These are phyloP conservation scores for Oryza brachyantha DNA, from an alignment of 176 grass and related monocot genomes.

Conservation along the genomic window DNA sequence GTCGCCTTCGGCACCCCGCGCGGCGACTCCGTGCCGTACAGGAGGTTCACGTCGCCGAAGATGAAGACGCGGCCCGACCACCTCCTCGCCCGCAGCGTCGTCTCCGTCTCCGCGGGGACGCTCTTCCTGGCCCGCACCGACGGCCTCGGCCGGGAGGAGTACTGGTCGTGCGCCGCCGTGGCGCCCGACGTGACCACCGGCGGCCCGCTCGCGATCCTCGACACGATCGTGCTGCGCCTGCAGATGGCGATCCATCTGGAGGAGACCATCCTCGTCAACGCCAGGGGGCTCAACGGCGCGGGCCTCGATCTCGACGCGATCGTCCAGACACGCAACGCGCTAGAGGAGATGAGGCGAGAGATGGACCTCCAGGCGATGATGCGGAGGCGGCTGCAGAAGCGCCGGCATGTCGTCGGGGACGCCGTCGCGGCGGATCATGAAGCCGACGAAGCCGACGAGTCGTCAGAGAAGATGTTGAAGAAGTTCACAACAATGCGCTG, in stretches of 20 bases:
- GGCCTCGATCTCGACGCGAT: background rate
- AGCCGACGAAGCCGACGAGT: too few relatives aligned
- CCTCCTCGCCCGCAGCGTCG: background rate
- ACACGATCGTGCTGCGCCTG: background rate
- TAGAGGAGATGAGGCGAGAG: conserved; percentile 15
- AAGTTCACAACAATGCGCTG: background rate
- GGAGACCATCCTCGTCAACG: background rate
- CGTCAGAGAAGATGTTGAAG: background rate
- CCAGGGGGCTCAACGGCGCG: background rate
- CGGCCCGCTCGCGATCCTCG: background rate
- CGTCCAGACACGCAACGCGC: background rate
- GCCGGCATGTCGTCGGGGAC: background rate
- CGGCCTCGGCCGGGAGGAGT: background rate
- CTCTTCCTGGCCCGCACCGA: conserved; percentile 2
- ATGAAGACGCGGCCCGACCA: background rate
- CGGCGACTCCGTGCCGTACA: background rate
- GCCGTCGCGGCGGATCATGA: background rate
- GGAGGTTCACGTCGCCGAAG: background rate
- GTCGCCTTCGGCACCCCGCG: background rate
- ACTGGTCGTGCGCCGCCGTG: background rate
- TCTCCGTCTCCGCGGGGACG: conserved; percentile 12
- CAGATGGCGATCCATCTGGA: background rate
- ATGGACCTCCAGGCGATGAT: conserved; percentile 17
- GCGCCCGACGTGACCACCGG: too few relatives aligned
- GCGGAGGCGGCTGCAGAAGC: background rate